phyloP scores from a whole-genome alignment of 805 yeast genomes.

The Candida germanica region DNA sequence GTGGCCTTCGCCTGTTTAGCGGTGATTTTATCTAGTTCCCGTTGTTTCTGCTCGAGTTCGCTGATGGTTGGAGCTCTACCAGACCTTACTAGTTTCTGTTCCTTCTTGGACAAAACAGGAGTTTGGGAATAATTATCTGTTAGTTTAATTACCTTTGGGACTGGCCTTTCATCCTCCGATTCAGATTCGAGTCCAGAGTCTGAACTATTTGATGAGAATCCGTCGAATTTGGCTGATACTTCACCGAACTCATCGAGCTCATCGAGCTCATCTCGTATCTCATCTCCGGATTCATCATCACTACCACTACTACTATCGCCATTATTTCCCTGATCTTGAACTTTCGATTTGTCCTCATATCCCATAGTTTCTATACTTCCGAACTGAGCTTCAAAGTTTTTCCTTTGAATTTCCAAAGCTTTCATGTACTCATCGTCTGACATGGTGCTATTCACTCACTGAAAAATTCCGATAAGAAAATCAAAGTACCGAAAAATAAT shows the following conservation, averaged over 20 bases:
- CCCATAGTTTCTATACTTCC: constrained; percentile 53
- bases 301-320: constrained; percentile 18
- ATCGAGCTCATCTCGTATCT: constrained; percentile 2
- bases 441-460: not conserved
- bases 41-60: constrained; percentile 26
- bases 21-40: constrained; percentile 22
- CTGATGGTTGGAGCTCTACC: constrained; percentile 58
- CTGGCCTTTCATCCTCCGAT: constrained; percentile 10
- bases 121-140: constrained; percentile 30
- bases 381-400: constrained; percentile 62
- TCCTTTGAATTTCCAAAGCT: constrained; percentile 51
- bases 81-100: constrained; percentile 50
- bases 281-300: constrained; percentile 16
- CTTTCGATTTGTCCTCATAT: constrained; percentile 26
- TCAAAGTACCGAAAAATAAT: not conserved
- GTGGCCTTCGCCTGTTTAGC: constrained; percentile 34
- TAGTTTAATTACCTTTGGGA: constrained; percentile 51
- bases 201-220: constrained; percentile 9
- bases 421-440: constrained; percentile 31
- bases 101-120: constrained; percentile 40
- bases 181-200: constrained; percentile 15
- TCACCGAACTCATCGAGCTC: constrained; percentile 9
- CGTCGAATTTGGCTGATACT: constrained; percentile 5
- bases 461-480: not conserved
- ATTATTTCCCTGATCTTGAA: constrained; percentile 13